Evolutionary conservation across 176 grass and related monocot species (phyloP).

Genomic region (Zoysia pacifica): DNA sequence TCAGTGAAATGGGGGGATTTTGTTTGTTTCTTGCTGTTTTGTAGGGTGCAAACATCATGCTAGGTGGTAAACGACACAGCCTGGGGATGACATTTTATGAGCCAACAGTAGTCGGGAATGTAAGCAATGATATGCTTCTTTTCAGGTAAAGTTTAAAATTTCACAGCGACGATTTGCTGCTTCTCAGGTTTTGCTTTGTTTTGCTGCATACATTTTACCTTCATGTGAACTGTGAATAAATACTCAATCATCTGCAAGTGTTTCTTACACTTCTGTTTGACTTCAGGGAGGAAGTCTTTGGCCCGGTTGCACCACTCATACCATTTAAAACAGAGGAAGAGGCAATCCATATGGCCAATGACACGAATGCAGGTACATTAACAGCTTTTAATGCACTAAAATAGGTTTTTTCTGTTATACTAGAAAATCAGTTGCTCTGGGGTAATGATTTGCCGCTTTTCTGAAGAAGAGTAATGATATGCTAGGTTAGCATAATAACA

Average conservation of each 20-base stretch:
- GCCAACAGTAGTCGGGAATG: conserved; percentile 86
- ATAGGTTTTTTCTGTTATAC: neutral
- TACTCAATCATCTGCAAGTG: conserved; percentile 1
- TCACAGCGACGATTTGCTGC: neutral
- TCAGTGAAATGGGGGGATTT: neutral
- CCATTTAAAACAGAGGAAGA: conserved; percentile 99
- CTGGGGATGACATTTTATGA: conserved; percentile 94
- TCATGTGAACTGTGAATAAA: conserved; percentile 28
- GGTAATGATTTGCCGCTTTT: neutral
- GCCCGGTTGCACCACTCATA: conserved; percentile 93
- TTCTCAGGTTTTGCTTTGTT: neutral
- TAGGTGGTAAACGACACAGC: conserved; percentile 92
- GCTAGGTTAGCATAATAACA: conserved; percentile 1
- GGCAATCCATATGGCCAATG: conserved; percentile 81
- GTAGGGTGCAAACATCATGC: conserved; percentile 83
- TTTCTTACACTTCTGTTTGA: conserved; percentile 34
- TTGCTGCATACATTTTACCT: conserved; percentile 34
- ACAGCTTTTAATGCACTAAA: neutral
- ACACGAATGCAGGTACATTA: conserved; percentile 80
- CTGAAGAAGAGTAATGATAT: neutral
- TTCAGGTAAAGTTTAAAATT: conserved; percentile 59
- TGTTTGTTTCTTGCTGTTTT: conserved; percentile 28
- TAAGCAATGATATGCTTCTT: conserved; percentile 86
- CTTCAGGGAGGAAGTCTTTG: conserved; percentile 92
- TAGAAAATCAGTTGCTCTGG: neutral